Percentiles rank a stretch among this genome's conserved stretches.
Conservation (phyloP, 2,329 filamentous ascomycete species). For the Mycogone perniciosa region DNA sequence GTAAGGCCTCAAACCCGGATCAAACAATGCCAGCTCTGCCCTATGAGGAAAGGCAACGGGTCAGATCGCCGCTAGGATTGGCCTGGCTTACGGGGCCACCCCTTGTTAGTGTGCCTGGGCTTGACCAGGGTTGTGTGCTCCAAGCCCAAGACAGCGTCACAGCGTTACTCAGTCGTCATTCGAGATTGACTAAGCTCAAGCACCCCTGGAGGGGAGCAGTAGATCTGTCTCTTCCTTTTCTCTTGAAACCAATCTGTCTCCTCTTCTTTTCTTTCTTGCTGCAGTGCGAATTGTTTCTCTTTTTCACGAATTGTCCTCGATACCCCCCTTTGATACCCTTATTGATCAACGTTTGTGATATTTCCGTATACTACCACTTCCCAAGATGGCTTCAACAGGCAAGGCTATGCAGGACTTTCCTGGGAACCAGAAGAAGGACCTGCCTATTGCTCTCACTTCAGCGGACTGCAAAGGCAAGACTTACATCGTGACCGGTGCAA, state of each 20-base stretch:
- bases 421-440: background rate
- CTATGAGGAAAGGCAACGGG: too few species aligned
- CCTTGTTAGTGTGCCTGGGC: too few species aligned
- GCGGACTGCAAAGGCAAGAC: slow-evolving; percentile 9
- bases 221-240: background rate
- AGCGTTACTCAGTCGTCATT: slow-evolving; percentile 8
- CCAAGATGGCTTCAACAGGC: background rate
- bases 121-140: too few species aligned
- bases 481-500: slow-evolving; percentile 38
- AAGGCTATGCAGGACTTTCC: slow-evolving; percentile 1
- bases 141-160: background rate
- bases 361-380: background rate
- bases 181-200: slow-evolving; percentile 4
- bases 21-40: too few species aligned
- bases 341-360: too few species aligned
- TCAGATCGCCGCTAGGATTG: too few species aligned
- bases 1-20: too few species aligned
- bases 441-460: background rate
- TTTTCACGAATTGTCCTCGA: too few species aligned
- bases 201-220: background rate
- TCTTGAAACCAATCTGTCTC: background rate
- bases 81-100: too few species aligned
- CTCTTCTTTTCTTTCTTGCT: background rate
- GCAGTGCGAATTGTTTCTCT: too few species aligned
- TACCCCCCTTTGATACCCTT: too few species aligned